Base-by-base conservation (phyloP, 225 moss, liverwort and hornwort species). In the Pleurozium schreberi region DNA sequence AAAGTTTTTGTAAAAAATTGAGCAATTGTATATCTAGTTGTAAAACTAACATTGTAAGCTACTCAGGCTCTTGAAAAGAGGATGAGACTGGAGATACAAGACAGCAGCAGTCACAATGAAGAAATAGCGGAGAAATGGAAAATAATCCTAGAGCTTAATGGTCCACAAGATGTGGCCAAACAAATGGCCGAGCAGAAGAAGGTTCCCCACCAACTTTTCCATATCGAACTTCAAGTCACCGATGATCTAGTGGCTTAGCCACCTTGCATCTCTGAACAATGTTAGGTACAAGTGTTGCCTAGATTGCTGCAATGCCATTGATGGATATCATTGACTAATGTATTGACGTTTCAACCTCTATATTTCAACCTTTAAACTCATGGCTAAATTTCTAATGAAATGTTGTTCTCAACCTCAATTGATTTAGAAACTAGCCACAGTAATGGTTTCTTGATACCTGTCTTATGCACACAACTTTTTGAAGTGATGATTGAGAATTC, bases 121-220 rank as follows among this genome's bases (percentile, higher is more conserved):
- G 91, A 91, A 66, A 90, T 95, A 58, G 91, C 89, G 45, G 79
- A 92, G 30, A 94, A 90, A 71, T 95, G 95, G 95, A 93, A 81
- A 75, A 57, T 28, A 55, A 49, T 87, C 31, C 40, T 89, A 14
- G 88, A 90, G 65, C 86, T 94, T 27, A 88, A 90, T 85, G 94
- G 88, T 66, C 95, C 95, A 60, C 95, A 95, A 78, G 90, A 93
- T 45, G 88, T 95, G 12, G 95, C 95, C n/a, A 86, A 27, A 50
- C 90, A 94, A 61, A 94, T 95, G 88, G 90, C 68, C 25, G 75
- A 83, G 68, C 93, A 94, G 83, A 92, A 93, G 89, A 93, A 95
- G 95, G 95, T 93, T 80, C 87, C 30, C 63, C 85, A 93, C 89
- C 90, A 93, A 93, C 93, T 91, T 93, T 90, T 85, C 40, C 73